phyloP scores from a whole-genome alignment of 1,284 basidiomycete species.

The Lignosus rhinocerotis region DNA sequence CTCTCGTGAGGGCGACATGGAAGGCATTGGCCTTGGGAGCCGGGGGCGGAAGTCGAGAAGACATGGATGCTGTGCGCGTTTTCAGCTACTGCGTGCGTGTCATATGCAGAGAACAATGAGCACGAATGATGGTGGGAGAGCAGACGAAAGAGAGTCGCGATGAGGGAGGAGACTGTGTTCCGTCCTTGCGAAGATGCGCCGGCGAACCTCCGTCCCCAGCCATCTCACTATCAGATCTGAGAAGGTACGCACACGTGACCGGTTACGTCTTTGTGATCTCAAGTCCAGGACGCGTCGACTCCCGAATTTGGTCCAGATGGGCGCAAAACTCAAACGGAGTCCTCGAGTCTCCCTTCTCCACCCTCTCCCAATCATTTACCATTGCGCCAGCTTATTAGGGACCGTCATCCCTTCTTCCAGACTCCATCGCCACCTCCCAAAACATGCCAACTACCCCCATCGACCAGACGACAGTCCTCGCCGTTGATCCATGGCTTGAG shows the following conservation, averaged over 20 bases:
- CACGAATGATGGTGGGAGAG: conserved; percentile 1
- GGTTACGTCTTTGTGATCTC: conserved; percentile 18
- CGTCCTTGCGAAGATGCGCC: conserved; percentile 8
- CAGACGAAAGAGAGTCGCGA: not conserved
- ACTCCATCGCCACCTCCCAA: not conserved
- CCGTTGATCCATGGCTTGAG: conserved; percentile 74
- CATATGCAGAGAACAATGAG: conserved; percentile 10
- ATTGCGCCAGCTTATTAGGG: not conserved
- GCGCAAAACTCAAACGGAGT: conserved; percentile 8
- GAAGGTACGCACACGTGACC: conserved; percentile 22
- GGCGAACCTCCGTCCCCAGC: conserved; percentile 10
- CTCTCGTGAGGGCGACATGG: conserved; percentile 25
- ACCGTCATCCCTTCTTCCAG: not conserved
- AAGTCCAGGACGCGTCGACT: conserved; percentile 11
- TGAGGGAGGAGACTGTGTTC: not conserved
- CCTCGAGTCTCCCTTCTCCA: conserved; percentile 11
- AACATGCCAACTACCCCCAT: conserved; percentile 35
- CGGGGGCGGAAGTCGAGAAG: conserved; percentile 10
- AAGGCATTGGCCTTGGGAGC: conserved; percentile 14
- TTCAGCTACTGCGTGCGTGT: conserved; percentile 7
- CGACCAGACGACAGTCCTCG: conserved; percentile 55
- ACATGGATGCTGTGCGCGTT: conserved; percentile 13
- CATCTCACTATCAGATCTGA: conserved; percentile 14
- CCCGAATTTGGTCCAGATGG: conserved; percentile 14
- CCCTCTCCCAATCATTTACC: conserved; percentile 1